Evolutionary conservation across 768 basidiomycete genomes (phyloP).

Genomic region (Amanita fuliginea): DNA sequence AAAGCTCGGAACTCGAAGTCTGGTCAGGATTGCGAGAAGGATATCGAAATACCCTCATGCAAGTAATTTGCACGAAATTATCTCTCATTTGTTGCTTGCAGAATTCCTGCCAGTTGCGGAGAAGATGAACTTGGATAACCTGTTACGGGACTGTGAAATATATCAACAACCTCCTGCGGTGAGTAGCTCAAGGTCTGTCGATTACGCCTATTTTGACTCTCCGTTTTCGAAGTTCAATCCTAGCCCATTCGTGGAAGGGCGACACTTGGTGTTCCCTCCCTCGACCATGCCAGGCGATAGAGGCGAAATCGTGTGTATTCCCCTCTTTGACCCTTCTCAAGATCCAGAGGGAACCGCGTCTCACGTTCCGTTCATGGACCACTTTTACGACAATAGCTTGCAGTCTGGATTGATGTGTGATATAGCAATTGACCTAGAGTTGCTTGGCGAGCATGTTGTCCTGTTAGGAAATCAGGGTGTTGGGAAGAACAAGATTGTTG

Average conservation of each 20-base stretch:
- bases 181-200: constrained; percentile 9
- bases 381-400: constrained; percentile 61
- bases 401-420: constrained; percentile 61
- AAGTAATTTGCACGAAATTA: constrained; percentile 34
- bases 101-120: constrained; percentile 56
- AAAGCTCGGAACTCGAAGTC: constrained; percentile 49
- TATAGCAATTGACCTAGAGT: constrained; percentile 49
- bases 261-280: constrained; percentile 35
- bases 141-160: constrained; percentile 42
- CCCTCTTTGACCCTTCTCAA: constrained; percentile 34
- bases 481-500: constrained; percentile 63
- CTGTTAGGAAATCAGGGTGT: constrained; percentile 65
- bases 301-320: constrained; percentile 26
- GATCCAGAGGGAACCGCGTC: constrained; percentile 46
- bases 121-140: constrained; percentile 36
- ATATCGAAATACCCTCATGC: constrained; percentile 34
- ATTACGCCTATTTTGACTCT: constrained; percentile 3
- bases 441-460: constrained; percentile 53
- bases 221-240: constrained; percentile 34
- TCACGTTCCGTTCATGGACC: constrained; percentile 57
- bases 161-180: constrained; percentile 30
- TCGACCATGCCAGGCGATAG: constrained; percentile 23
- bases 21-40: constrained; percentile 42
- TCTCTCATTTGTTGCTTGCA: constrained; percentile 38
- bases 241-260: constrained; percentile 26